Evolutionary conservation across 192 early-diverging fungal species (phyloP).

Genomic region (Chytriomyces sp.): DNA sequence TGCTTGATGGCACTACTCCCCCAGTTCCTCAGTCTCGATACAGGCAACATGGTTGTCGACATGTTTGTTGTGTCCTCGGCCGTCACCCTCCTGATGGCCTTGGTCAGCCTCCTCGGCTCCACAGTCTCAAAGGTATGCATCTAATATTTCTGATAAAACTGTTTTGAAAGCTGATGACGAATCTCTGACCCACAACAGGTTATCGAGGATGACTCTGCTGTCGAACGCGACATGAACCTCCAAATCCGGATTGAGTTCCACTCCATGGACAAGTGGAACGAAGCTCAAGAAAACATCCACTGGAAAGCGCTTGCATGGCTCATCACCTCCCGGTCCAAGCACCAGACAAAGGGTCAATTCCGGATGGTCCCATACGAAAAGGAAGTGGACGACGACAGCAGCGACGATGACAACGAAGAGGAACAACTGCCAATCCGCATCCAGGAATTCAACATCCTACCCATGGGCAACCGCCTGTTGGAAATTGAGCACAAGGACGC

Average conservation of each 20-base stretch:
- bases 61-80: conserved; percentile 43
- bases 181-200: conserved; percentile 1
- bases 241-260: conserved; percentile 40
- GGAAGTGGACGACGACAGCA: conserved; percentile 31
- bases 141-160: neutral
- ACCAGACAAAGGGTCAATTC: conserved; percentile 35
- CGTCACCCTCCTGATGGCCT: conserved; percentile 34
- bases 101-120: conserved; percentile 30
- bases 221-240: conserved; percentile 12
- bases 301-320: conserved; percentile 41
- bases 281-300: conserved; percentile 28
- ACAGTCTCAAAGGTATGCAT: neutral
- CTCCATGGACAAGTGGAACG: conserved; percentile 32
- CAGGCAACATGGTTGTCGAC: conserved; percentile 47
- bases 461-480: conserved; percentile 29
- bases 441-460: conserved; percentile 44
- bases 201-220: conserved; percentile 23
- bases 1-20: conserved; percentile 30
- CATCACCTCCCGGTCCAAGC: conserved; percentile 31
- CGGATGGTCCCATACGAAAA: conserved; percentile 38
- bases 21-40: conserved; percentile 14
- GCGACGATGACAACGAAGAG: conserved; percentile 7
- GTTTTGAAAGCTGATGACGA: neutral
- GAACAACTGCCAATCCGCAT: conserved; percentile 16
- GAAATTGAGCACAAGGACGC: conserved; percentile 37